phyloP scores from a whole-genome alignment of 176 grass and related monocot species.

The Juncus effusus region DNA sequence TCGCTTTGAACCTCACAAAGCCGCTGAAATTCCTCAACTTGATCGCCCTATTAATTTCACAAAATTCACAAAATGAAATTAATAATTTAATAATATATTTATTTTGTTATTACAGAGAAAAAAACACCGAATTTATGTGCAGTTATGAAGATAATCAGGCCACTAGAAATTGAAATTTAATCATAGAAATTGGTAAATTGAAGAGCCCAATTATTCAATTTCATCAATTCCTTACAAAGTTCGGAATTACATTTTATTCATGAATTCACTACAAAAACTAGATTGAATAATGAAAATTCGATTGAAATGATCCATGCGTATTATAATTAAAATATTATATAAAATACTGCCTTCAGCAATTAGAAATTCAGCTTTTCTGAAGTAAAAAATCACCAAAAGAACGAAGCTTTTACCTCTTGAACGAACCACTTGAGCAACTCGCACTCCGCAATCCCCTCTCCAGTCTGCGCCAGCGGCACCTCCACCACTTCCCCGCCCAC shows the following conservation, averaged over 20 bases:
- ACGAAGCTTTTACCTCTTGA: constrained; percentile 38
- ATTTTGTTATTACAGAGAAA: background rate
- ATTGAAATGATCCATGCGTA: too few species aligned
- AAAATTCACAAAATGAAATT: background rate
- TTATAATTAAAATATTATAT: background rate
- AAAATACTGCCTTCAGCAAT: background rate
- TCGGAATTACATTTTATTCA: too few species aligned
- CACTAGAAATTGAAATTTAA: background rate
- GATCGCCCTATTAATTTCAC: constrained; percentile 52
- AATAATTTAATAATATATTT: background rate
- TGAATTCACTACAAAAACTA: too few species aligned
- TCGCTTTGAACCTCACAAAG: constrained; percentile 98
- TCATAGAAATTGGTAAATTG: background rate
- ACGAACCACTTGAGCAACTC: constrained; percentile 93
- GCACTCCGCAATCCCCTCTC: constrained; percentile 95
- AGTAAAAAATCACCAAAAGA: background rate
- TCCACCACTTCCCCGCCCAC: constrained; percentile 48
- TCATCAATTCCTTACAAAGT: too few species aligned
- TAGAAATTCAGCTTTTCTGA: background rate
- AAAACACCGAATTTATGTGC: background rate
- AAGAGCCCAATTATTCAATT: too few species aligned
- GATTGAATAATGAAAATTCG: too few species aligned
- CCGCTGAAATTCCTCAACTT: constrained; percentile 82
- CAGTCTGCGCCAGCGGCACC: constrained; percentile 81
- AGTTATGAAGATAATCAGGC: background rate